Evolutionary conservation across 352 stramenopile species (phyloP).

Genomic region (Elongisporangium undulatum): DNA sequence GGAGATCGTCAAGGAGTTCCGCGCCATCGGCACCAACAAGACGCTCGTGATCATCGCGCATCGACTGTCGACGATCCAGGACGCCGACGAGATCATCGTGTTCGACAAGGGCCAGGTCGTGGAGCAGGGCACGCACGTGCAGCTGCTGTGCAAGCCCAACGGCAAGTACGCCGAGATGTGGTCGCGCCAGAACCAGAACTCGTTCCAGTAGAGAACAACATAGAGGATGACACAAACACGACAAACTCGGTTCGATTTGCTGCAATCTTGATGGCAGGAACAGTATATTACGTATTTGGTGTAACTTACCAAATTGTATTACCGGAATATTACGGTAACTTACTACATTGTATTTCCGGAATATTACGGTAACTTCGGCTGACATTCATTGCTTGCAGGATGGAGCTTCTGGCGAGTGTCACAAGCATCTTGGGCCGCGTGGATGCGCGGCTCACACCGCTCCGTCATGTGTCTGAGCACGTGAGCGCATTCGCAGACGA

Average conservation of each 20-base stretch:
- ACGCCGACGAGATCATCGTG: slow-evolving; percentile 88
- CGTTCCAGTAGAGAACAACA: slow-evolving; percentile 8
- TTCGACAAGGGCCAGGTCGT: slow-evolving; percentile 82
- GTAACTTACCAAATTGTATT: too few relatives aligned
- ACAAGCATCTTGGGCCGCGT: not conserved
- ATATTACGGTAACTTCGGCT: too few relatives aligned
- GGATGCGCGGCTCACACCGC: not conserved
- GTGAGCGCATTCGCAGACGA: not conserved
- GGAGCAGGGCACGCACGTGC: slow-evolving; percentile 85
- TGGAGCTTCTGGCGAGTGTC: not conserved
- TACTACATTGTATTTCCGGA: too few relatives aligned
- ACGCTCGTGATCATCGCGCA: slow-evolving; percentile 87
- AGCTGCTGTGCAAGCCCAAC: slow-evolving; percentile 64
- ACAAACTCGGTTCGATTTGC: too few relatives aligned
- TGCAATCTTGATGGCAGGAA: too few relatives aligned
- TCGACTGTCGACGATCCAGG: slow-evolving; percentile 75
- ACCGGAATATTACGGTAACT: too few relatives aligned
- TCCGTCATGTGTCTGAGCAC: not conserved
- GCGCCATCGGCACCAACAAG: slow-evolving; percentile 47
- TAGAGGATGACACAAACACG: not conserved
- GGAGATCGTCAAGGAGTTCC: slow-evolving; percentile 77
- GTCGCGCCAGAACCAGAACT: slow-evolving; percentile 51
- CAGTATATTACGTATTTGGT: not conserved
- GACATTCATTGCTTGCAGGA: not conserved
- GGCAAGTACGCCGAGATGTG: slow-evolving; percentile 83